phyloP scores from a whole-genome alignment of 2,329 filamentous ascomycete species.

The Diaporthe citrichinensis region DNA sequence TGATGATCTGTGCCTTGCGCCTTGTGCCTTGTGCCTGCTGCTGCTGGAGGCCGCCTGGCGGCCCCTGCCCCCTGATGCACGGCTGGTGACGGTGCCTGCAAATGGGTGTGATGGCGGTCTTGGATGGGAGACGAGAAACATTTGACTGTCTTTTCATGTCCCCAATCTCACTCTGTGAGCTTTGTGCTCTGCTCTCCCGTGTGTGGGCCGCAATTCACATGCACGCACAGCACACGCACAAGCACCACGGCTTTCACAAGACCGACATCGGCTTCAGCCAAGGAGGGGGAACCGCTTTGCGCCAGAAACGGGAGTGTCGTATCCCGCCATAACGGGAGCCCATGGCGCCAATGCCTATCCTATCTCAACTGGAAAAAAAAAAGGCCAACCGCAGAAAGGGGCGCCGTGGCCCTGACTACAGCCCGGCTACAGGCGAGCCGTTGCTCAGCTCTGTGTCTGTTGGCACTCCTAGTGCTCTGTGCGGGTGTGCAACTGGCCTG shows the following conservation, averaged over 20 bases:
- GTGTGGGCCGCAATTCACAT: not conserved
- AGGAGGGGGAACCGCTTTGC: not conserved
- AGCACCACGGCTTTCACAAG: not conserved
- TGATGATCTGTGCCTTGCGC: slow-evolving; percentile 30
- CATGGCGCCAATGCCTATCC: slow-evolving; percentile 1
- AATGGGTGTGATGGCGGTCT: slow-evolving; percentile 9
- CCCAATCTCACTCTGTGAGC: not conserved
- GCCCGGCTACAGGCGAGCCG: slow-evolving; percentile 15
- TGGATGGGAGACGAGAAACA: slow-evolving; percentile 10
- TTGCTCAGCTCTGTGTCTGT: slow-evolving; percentile 1
- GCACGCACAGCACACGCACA: not conserved
- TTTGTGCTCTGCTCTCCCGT: not conserved
- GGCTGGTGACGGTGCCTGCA: slow-evolving; percentile 5
- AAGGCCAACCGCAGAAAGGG: not conserved
- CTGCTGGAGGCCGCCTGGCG: slow-evolving; percentile 9
- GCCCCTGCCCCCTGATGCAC: not conserved
- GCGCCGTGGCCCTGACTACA: slow-evolving; percentile 4
- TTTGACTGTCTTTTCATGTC: not conserved
- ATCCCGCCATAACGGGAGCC: slow-evolving; percentile 8
- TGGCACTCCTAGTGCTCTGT: slow-evolving; percentile 8
- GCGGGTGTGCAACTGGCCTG: not conserved
- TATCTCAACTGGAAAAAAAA: not conserved
- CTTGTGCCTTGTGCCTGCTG: not conserved
- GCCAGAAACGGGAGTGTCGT: not conserved
- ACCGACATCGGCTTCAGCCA: slow-evolving; percentile 15